Evolutionary conservation across 2,329 filamentous ascomycete genomes (phyloP), one percentile per base, ranked within the genome.

Genomic region (Claviceps maximensis): DNA sequence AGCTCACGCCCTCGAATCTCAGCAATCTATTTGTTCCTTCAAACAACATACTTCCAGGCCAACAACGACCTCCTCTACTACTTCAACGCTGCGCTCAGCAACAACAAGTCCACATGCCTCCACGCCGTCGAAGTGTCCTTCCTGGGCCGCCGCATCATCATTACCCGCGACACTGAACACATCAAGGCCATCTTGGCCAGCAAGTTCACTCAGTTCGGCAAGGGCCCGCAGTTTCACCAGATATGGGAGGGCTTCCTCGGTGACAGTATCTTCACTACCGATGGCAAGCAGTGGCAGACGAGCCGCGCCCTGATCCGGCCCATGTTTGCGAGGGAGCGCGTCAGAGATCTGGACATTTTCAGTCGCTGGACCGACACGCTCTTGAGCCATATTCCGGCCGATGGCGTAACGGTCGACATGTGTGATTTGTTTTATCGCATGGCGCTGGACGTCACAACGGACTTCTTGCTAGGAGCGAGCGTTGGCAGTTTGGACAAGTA

Each of bases 171-270:
- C 59, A 86, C 86, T 0, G 88, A 93, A 62, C 95, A 95, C 64
- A 86, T 94, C 71, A 95, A 95, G 67, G 87, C 90, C 6, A 76
- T 96, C 27, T 74, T 96, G 21, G 86, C 89, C 0, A 86, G 84
- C 1, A 88, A 95, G 63, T 96, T 95, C 63, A 53, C 58, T 42
- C 87, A 95, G 63, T 96, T 83, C 63, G 89, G 89, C 60, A 89
- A 95, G 65, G 89, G 89, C 5, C 69, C 81, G 56, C 68, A 74
- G 27, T 95, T 95, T 69, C 84, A 90, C 60, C 59, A 67, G 8
- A 84, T 89, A 51, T 94, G 86, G 85, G 74, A 79, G 53, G 78
- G 82, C 13, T 94, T 87, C 57, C 71, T 94, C 19, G 86, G 86
- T 23, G 77, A 87, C 60, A 65, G 80, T 68, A 88, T 87, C 71